Percentiles rank a stretch among this genome's conserved stretches.
These are phyloP conservation scores for Lepidopterella palustris DNA, from an alignment of 495 filamentous ascomycete species.

Conservation along the genomic window DNA sequence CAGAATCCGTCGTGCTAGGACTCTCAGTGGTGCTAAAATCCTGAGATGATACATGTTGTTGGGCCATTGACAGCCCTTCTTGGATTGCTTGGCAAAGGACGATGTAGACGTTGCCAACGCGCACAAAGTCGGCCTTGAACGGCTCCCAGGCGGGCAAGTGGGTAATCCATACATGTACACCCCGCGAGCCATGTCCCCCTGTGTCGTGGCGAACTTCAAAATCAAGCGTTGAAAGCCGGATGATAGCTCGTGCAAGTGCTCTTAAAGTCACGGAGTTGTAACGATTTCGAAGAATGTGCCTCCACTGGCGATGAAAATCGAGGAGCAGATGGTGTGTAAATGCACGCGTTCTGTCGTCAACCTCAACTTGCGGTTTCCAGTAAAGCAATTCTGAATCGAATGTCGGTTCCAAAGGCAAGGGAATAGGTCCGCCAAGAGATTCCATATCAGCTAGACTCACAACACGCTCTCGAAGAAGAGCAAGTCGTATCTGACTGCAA, in stretches of 20 bases:
- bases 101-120: conserved; percentile 13
- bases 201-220: conserved; percentile 16
- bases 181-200: conserved; percentile 6
- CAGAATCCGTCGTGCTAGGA: conserved; percentile 9
- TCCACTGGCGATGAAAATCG: conserved; percentile 17
- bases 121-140: conserved; percentile 12
- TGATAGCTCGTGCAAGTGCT: conserved; percentile 15
- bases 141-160: conserved; percentile 13
- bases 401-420: conserved; percentile 9
- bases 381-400: conserved; percentile 10
- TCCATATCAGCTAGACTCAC: conserved; percentile 18
- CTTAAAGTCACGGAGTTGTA: conserved; percentile 19
- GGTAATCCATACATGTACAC: conserved; percentile 17
- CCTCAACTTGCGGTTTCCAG: conserved; percentile 9
- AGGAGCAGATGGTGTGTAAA: conserved; percentile 13
- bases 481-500: conserved; percentile 15
- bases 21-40: no score
- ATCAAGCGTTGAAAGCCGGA: conserved; percentile 18
- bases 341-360: conserved; percentile 13
- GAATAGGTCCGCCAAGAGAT: conserved; percentile 12
- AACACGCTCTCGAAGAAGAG: conserved; percentile 18
- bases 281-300: conserved; percentile 12
- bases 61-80: conserved; percentile 15
- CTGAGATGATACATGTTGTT: conserved; percentile 12
- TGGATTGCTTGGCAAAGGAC: conserved; percentile 13